Evolutionary conservation across 2,329 filamentous ascomycete species (phyloP), one percentile per base, ranked within the genome.

Genomic region (Ophiocordyceps sinensis): DNA sequence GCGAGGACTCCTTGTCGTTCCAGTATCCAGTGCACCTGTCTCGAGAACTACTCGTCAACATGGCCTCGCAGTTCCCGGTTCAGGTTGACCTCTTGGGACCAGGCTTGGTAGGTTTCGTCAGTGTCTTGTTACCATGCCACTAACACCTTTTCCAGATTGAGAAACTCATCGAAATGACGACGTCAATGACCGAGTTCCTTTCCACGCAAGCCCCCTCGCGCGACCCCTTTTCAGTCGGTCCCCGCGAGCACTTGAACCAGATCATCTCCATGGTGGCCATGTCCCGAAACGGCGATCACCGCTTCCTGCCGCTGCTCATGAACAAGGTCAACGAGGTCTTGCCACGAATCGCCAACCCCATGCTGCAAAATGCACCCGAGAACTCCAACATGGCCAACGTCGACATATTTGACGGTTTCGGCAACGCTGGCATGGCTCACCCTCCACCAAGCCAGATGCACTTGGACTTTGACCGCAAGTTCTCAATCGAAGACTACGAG

Each of bases 91-190:
- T 88, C 3, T 70, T 88, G 48, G 82, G 80, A 15, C 73, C 84
- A 32, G 82, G 82, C 23, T 58, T 93, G 59, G 82, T 85, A 63
- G 58, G 77, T 66, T 14, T 12, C 11, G 21, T 19, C 21, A 8
- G 3, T 6, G 12, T 11, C 19, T 23, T 3, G 11, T 7, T 14
- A 14, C 2, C 15, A 10, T 29, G 5, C 26, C 19, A 12, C 36
- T 40, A 29, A 40, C 19, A 19, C 36, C 28, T 5, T 2, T 12
- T 26, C 0, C 49, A 80, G 75, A 77, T 91, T 45, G 84, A 88
- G 54, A 89, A 89, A 55, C 63, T 94, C 12, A 75, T 91, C 50
- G 82, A 88, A 49, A 74, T 88, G 30, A 77, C 83, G 12, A 82
- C 74, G 56, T 77, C 79, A 14, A 67, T 91, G 45, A 80, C 73